phyloP scores from a whole-genome alignment of 148 eudicot species.

The Persicaria maculosa region DNA sequence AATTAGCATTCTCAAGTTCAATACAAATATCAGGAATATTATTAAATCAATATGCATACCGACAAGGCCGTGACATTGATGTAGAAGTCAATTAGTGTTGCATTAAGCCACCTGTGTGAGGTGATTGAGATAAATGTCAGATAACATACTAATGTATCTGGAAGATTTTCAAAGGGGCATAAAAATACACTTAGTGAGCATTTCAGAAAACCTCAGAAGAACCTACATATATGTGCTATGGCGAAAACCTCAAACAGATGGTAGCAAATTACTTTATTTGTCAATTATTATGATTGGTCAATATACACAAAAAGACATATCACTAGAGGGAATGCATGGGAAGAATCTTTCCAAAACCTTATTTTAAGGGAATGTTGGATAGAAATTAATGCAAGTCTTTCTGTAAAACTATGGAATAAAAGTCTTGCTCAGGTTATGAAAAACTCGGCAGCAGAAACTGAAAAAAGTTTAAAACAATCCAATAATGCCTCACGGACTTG shows the following conservation, averaged over 20 bases:
- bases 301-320: too few species aligned
- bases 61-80: conserved; percentile 61
- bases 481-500: neutral
- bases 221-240: too few species aligned
- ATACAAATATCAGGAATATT: neutral
- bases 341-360: neutral
- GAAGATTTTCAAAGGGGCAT: neutral
- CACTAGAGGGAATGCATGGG: too few species aligned
- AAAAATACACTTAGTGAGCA: too few species aligned
- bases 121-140: neutral
- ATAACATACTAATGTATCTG: neutral
- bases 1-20: neutral
- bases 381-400: neutral
- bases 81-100: conserved; percentile 87
- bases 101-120: conserved; percentile 72
- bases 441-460: too few species aligned
- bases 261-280: too few species aligned
- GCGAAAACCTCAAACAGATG: too few species aligned
- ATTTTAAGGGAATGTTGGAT: neutral
- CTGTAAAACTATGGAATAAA: too few species aligned
- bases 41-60: conserved; percentile 29
- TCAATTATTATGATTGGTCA: too few species aligned
- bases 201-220: too few species aligned
- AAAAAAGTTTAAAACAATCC: neutral
- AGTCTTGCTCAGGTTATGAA: too few species aligned